Evolutionary conservation across 768 basidiomycete species (phyloP).

Genomic region (Xerocomellus intermedius): DNA sequence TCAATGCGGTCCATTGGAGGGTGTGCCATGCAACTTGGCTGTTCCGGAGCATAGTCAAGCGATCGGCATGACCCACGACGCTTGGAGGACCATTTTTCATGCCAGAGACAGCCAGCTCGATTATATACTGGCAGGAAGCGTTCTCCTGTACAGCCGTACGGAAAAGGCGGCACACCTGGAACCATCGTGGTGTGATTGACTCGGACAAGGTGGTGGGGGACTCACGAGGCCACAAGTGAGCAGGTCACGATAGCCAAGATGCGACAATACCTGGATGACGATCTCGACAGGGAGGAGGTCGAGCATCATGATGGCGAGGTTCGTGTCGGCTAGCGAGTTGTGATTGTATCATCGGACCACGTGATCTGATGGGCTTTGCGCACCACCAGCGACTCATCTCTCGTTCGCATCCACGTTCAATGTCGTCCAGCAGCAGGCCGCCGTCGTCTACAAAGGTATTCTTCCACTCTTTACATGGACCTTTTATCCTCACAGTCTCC

Average conservation of each 20-base stretch:
- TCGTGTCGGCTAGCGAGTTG: neutral
- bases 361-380: conserved; percentile 16
- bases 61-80: conserved; percentile 28
- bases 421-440: conserved; percentile 26
- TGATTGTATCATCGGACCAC: conserved; percentile 6
- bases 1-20: conserved; percentile 35
- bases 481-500: neutral
- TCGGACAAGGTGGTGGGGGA: neutral
- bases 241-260: conserved; percentile 24
- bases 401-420: conserved; percentile 18
- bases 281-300: conserved; percentile 26
- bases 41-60: conserved; percentile 39
- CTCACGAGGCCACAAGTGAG: conserved; percentile 31
- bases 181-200: neutral
- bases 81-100: conserved; percentile 39
- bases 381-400: neutral
- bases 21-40: conserved; percentile 41
- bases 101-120: conserved; percentile 46
- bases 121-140: conserved; percentile 38
- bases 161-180: conserved; percentile 37
- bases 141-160: conserved; percentile 27
- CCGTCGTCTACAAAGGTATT: conserved; percentile 36
- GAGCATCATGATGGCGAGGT: conserved; percentile 6
- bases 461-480: neutral
- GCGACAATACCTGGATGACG: conserved; percentile 19